A percentile compares a stretch with the other conserved stretches of the same genome.
Evolutionary conservation across 768 basidiomycete species (phyloP).

Genomic region (Psilocybe cubensis): DNA sequence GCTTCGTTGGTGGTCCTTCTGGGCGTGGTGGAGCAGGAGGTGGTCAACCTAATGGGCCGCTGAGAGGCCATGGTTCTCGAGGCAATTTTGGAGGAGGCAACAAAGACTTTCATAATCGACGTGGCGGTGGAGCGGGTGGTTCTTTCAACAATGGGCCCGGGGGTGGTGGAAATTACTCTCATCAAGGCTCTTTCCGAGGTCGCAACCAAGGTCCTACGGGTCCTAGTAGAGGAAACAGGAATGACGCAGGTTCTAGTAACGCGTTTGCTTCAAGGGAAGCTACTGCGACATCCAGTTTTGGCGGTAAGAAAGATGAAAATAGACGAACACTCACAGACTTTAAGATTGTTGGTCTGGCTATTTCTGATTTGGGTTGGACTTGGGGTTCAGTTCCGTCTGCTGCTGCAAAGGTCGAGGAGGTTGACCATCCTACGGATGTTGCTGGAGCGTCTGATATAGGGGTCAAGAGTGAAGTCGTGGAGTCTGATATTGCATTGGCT

Average conservation of each 20-base stretch:
- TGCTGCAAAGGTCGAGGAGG: constrained; percentile 36
- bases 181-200: constrained; percentile 57
- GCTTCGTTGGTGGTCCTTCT: constrained; percentile 40
- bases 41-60: constrained; percentile 46
- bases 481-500: constrained; percentile 25
- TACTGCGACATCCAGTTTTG: constrained; percentile 44
- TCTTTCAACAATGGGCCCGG: constrained; percentile 56
- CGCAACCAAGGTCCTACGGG: constrained; percentile 62
- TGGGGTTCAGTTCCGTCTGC: constrained; percentile 71
- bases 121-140: constrained; percentile 66
- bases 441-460: constrained; percentile 33
- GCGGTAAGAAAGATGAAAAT: constrained; percentile 85
- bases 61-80: constrained; percentile 67
- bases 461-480: constrained; percentile 38
- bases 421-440: constrained; percentile 27
- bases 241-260: constrained; percentile 43
- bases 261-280: constrained; percentile 57
- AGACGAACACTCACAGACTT: constrained; percentile 96
- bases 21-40: constrained; percentile 49
- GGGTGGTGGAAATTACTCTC: constrained; percentile 36
- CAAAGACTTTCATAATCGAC: constrained; percentile 65
- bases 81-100: constrained; percentile 62
- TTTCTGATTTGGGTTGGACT: constrained; percentile 81
- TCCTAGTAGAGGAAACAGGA: constrained; percentile 41
- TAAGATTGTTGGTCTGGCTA: constrained; percentile 91